These are phyloP conservation scores for Phytopythium helicoides DNA, from an alignment of 352 stramenopile genomes.

Conservation along the genomic window DNA sequence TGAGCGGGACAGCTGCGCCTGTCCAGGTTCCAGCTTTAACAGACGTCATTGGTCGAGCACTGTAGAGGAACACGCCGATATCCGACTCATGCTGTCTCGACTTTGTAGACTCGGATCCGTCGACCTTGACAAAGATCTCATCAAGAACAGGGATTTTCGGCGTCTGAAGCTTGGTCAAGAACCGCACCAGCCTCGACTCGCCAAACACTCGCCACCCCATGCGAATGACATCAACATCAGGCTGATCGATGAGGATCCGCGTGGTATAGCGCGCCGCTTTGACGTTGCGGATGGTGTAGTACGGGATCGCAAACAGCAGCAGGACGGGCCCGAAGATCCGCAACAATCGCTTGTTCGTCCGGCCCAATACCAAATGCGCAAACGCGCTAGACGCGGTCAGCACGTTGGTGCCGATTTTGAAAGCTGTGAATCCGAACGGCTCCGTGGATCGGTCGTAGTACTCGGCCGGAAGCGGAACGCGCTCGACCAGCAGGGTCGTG, in stretches of 20 bases:
- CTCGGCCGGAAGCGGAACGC: slow-evolving; percentile 76
- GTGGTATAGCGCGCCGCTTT: slow-evolving; percentile 75
- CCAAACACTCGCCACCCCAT: slow-evolving; percentile 84
- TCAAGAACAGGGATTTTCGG: slow-evolving; percentile 65
- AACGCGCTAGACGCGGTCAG: slow-evolving; percentile 76
- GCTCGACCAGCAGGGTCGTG: slow-evolving; percentile 72
- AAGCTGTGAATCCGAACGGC: slow-evolving; percentile 70
- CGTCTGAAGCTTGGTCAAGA: slow-evolving; percentile 60
- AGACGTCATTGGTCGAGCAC: slow-evolving; percentile 55
- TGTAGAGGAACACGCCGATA: slow-evolving; percentile 73
- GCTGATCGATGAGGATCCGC: slow-evolving; percentile 75
- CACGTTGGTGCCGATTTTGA: slow-evolving; percentile 83
- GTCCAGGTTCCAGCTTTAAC: slow-evolving; percentile 73
- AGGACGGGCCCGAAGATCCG: slow-evolving; percentile 52
- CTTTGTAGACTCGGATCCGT: slow-evolving; percentile 33
- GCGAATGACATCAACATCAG: slow-evolving; percentile 83
- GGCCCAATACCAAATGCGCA: slow-evolving; percentile 65
- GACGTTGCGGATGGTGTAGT: slow-evolving; percentile 74
- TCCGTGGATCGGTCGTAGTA: slow-evolving; percentile 86
- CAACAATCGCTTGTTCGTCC: slow-evolving; percentile 63
- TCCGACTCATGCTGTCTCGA: slow-evolving; percentile 42
- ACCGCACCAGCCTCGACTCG: slow-evolving; percentile 69
- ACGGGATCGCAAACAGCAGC: slow-evolving; percentile 71
- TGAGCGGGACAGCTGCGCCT: slow-evolving; percentile 46
- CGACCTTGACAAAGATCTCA: slow-evolving; percentile 54